Conservation (phyloP, 352 stramenopile species). For the Phytophthora rubi region DNA sequence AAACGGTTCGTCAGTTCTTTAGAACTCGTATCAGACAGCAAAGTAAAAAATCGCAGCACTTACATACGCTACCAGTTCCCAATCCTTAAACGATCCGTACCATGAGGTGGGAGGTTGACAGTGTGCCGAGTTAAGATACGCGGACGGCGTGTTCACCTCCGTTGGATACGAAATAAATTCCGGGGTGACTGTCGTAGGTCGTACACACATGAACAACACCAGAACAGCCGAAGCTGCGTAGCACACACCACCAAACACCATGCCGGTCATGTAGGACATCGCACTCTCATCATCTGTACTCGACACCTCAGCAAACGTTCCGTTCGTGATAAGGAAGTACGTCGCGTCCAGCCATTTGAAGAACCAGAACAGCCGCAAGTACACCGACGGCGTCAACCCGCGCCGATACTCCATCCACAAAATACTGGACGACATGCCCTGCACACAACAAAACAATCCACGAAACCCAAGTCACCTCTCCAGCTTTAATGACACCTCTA, state of each 20-base stretch:
- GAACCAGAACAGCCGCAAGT: conserved; percentile 70
- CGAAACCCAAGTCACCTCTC: no score
- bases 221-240: conserved; percentile 56
- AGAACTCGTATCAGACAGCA: not conserved
- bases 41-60: conserved; percentile 1
- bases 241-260: conserved; percentile 42
- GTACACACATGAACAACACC: conserved; percentile 55
- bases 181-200: conserved; percentile 54
- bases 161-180: conserved; percentile 57
- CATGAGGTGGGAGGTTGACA: conserved; percentile 45
- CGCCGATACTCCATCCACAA: conserved; percentile 85
- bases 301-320: conserved; percentile 22
- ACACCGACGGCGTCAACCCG: conserved; percentile 56
- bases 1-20: not conserved
- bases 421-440: conserved; percentile 56
- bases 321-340: conserved; percentile 51
- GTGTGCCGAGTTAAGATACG: conserved; percentile 57
- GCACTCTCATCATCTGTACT: not conserved
- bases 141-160: conserved; percentile 60
- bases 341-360: conserved; percentile 60
- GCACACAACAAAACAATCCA: not conserved
- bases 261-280: conserved; percentile 15
- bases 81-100: conserved; percentile 71
- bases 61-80: conserved; percentile 34
- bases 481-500: not conserved